Evolutionary conservation across 306 rosid genomes (phyloP), one percentile per base, ranked within the genome.

Genomic region (Medicago ruthenica): DNA sequence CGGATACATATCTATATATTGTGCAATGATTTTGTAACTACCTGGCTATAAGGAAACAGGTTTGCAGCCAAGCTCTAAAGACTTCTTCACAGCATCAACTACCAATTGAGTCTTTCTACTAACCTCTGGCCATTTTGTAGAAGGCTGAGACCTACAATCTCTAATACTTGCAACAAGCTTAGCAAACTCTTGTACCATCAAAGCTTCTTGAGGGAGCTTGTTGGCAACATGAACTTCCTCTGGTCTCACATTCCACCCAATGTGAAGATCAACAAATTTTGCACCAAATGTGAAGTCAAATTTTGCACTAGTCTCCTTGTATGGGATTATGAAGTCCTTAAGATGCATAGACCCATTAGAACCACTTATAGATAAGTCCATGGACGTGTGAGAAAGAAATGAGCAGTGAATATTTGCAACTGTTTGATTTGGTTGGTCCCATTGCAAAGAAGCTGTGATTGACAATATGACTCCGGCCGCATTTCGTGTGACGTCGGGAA

Each of bases 201-300:
- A 45, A 80, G 90, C 91, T 65, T 93, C 98, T 70, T 93, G 98
- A 10, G 94, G 94, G 67, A 86, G 86, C 82, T 83, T 58, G 62
- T 66, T 76, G 40, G 41, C 76, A 67, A 86, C 89, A 40, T 53
- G 80, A 77, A 88, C 83, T 66, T 83, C 86, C 84, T 86, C 85
- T 12, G 92, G 91, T 50, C 4, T 65, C 60, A 55, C 71, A 81
- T 83, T 90, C 96, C 96, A 88, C 53, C 96, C 91, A 53, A 75
- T 71, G 45, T 86, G 90, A 65, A 87, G 92, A 57, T 88, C 89
- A 45, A 36, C 79, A 82, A 90, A 88, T 73, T 81, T 81, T 4
- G 93, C 92, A n/a, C 87, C 90, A 13, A 66, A 55, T 3, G 85
- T 79, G 79, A 83, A 77, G 17, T 86, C 89, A 81, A 89, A 86